Conservation (phyloP, 495 filamentous ascomycete genomes). For the Daldinia decipiens region DNA sequence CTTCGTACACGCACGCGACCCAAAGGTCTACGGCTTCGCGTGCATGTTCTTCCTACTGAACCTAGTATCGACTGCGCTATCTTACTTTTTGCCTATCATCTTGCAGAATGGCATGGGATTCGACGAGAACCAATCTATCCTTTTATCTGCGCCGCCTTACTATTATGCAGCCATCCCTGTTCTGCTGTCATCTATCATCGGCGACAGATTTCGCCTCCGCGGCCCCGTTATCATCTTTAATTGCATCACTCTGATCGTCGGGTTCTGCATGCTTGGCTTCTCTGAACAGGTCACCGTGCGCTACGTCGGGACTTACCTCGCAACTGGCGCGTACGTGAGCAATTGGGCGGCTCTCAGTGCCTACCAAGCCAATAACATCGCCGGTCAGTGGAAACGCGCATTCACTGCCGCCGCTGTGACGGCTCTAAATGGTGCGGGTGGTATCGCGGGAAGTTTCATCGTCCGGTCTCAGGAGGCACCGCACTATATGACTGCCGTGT, state of each 20-base stretch:
- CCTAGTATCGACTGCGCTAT: slow-evolving; percentile 72
- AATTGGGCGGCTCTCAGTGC: slow-evolving; percentile 84
- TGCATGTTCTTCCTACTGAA: slow-evolving; percentile 79
- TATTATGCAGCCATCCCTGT: slow-evolving; percentile 80
- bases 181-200: slow-evolving; percentile 72
- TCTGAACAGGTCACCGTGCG: slow-evolving; percentile 72
- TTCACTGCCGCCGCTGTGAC: slow-evolving; percentile 75
- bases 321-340: slow-evolving; percentile 79
- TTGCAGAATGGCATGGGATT: slow-evolving; percentile 78
- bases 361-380: slow-evolving; percentile 77
- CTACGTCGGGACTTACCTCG: slow-evolving; percentile 78
- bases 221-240: slow-evolving; percentile 81
- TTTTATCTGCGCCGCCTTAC: slow-evolving; percentile 80
- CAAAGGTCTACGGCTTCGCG: slow-evolving; percentile 78
- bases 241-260: slow-evolving; percentile 72
- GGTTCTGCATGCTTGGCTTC: slow-evolving; percentile 80
- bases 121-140: slow-evolving; percentile 69
- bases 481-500: slow-evolving; percentile 73
- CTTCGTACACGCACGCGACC: slow-evolving; percentile 68
- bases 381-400: slow-evolving; percentile 77
- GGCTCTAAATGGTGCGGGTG: slow-evolving; percentile 77
- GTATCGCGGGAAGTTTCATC: slow-evolving; percentile 81
- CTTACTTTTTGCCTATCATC: slow-evolving; percentile 79
- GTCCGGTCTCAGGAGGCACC: slow-evolving; percentile 75
- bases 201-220: slow-evolving; percentile 71